Conservation (phyloP, 306 rosid genomes). For the Dalbergia cochinchinensis region DNA sequence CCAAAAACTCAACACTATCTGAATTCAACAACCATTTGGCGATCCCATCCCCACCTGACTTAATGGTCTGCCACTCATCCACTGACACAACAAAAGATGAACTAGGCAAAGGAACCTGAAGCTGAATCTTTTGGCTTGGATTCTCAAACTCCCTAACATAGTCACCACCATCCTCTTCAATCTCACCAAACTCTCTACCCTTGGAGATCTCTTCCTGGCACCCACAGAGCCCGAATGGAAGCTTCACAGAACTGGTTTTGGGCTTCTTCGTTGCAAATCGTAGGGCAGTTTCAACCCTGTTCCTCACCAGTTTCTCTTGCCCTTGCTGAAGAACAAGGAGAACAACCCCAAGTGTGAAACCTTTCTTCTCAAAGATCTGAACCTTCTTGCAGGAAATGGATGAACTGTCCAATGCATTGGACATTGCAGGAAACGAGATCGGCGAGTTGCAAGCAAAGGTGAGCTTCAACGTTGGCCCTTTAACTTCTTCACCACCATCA, state of each 20-base stretch:
- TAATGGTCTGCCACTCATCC: conserved; percentile 95
- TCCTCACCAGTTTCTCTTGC: conserved; percentile 71
- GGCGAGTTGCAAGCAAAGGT: conserved; percentile 88
- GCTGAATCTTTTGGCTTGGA: conserved; percentile 63
- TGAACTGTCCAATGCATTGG: conserved; percentile 69
- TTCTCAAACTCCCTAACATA: conserved; percentile 65
- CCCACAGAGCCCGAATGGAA: conserved; percentile 93
- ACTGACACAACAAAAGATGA: conserved; percentile 73
- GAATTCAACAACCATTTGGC: conserved; percentile 88
- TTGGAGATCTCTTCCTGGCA: conserved; percentile 87
- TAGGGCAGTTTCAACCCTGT: conserved; percentile 76
- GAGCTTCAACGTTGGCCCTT: conserved; percentile 72
- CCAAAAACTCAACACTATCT: conserved; percentile 74
- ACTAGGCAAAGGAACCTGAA: conserved; percentile 74
- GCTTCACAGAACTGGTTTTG: conserved; percentile 71
- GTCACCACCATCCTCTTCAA: conserved; percentile 72
- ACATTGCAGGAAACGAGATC: conserved; percentile 86
- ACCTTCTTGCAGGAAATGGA: conserved; percentile 83
- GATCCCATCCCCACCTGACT: conserved; percentile 68
- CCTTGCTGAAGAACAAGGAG: conserved; percentile 67
- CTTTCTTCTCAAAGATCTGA: conserved; percentile 94
- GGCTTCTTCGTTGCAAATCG: conserved; percentile 78
- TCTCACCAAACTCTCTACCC: conserved; percentile 74
- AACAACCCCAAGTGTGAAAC: conserved; percentile 79
- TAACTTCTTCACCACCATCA: conserved; percentile 51